These are phyloP conservation scores for Nannochloropsis salina DNA, from an alignment of 108 stramenopile genomes.

Conservation along the genomic window DNA sequence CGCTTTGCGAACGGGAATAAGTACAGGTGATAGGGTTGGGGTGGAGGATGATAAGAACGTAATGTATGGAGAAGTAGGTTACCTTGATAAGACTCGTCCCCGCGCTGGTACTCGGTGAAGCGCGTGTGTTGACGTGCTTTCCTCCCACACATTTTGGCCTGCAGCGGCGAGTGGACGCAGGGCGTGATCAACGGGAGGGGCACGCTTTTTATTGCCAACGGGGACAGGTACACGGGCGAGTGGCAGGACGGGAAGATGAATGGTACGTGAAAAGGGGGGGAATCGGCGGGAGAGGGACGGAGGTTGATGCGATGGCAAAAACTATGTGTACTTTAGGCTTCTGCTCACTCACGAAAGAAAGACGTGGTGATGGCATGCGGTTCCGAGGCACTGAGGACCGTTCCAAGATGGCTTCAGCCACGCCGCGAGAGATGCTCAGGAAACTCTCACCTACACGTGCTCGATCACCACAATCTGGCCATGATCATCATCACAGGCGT, in stretches of 20 bases:
- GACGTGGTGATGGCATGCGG: no score
- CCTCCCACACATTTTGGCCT: no score
- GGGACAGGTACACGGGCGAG: conserved; percentile 7
- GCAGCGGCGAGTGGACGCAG: conserved; percentile 22
- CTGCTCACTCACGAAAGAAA: no score
- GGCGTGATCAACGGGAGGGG: conserved; percentile 19
- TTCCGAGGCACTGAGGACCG: no score
- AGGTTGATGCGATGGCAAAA: not conserved
- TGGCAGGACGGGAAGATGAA: not conserved
- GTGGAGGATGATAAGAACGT: no score
- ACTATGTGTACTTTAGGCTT: no score
- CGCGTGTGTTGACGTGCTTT: not conserved
- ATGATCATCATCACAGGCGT: not conserved
- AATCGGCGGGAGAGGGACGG: not conserved
- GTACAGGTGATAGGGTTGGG: not conserved
- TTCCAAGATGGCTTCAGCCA: no score
- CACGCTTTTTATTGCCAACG: conserved; percentile 13
- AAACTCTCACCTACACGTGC: no score
- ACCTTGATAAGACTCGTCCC: no score
- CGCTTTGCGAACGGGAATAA: conserved; percentile 20
- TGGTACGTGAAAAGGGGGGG: not conserved
- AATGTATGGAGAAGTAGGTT: no score
- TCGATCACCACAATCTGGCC: not conserved
- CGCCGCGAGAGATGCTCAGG: no score
- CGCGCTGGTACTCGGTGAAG: no score